Evolutionary conservation across 2,329 filamentous ascomycete genomes (phyloP).

Genomic region (Aschersonia sp.): DNA sequence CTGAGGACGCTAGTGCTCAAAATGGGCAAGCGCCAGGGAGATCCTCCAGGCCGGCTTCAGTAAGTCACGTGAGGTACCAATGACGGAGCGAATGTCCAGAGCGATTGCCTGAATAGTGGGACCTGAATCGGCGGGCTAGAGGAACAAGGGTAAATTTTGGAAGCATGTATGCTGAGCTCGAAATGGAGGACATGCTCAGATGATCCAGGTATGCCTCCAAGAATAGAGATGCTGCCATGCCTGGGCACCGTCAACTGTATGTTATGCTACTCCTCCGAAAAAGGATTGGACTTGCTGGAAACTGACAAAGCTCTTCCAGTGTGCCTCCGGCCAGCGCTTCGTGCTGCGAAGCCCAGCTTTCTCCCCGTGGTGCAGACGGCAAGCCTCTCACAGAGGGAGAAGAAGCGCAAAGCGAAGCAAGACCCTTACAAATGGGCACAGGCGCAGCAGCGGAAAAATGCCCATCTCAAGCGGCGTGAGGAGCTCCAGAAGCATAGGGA

Average conservation of each 20-base stretch:
- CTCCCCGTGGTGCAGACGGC: conserved; percentile 51
- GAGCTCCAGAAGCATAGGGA: conserved; percentile 52
- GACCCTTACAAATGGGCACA: conserved; percentile 77
- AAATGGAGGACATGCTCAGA: neutral
- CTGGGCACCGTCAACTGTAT: conserved; percentile 46
- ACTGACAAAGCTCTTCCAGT: conserved; percentile 24
- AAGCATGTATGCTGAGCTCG: neutral
- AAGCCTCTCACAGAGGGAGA: conserved; percentile 45
- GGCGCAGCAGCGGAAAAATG: conserved; percentile 68
- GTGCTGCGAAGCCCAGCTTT: conserved; percentile 30
- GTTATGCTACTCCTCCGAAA: conserved; percentile 9
- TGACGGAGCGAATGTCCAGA: too few species aligned
- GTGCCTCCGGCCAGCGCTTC: conserved; percentile 41
- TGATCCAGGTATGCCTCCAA: conserved; percentile 46
- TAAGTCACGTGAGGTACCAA: too few species aligned
- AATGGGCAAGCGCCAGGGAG: conserved; percentile 8
- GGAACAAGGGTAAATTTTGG: neutral
- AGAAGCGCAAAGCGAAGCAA: conserved; percentile 50
- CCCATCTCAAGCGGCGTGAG: conserved; percentile 62
- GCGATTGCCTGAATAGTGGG: too few species aligned
- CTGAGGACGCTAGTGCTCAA: conserved; percentile 14
- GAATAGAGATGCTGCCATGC: conserved; percentile 45
- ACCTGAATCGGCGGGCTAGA: too few species aligned
- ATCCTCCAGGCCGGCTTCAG: too few species aligned
- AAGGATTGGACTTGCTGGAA: too few species aligned